Evolutionary conservation across 495 filamentous ascomycete genomes (phyloP).

Genomic region (Penicillium soppii): DNA sequence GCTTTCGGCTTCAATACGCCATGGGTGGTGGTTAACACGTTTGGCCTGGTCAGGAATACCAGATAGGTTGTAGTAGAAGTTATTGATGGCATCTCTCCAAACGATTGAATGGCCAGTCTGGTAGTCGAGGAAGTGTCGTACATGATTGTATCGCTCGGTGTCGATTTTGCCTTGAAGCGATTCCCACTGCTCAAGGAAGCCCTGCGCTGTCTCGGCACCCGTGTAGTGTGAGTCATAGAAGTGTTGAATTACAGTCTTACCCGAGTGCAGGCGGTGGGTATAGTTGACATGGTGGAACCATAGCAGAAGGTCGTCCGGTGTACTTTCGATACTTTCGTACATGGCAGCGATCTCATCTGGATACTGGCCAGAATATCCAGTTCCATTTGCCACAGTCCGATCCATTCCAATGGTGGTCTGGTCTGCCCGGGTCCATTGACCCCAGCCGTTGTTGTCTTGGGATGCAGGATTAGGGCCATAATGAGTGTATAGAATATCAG

Average conservation of each 20-base stretch:
- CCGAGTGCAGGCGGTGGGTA: conserved; percentile 60
- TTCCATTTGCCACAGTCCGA: conserved; percentile 65
- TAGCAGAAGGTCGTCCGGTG: conserved; percentile 66
- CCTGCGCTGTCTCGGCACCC: conserved; percentile 59
- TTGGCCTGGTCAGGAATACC: conserved; percentile 53
- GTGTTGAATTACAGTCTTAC: conserved; percentile 72
- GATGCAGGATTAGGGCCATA: conserved; percentile 66
- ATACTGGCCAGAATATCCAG: conserved; percentile 65
- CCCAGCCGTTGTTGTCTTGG: conserved; percentile 68
- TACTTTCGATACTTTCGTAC: conserved; percentile 62
- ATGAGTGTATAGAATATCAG: conserved; percentile 65
- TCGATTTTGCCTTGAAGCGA: conserved; percentile 57
- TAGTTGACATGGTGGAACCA: conserved; percentile 79
- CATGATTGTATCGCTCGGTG: conserved; percentile 57
- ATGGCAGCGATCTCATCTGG: conserved; percentile 53
- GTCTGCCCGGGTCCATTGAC: conserved; percentile 72
- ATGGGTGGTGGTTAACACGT: conserved; percentile 58
- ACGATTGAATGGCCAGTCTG: conserved; percentile 69
- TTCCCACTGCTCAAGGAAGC: conserved; percentile 54
- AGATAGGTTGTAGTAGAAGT: conserved; percentile 61
- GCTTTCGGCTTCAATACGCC: conserved; percentile 63
- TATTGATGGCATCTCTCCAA: conserved; percentile 64
- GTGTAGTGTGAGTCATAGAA: conserved; percentile 72
- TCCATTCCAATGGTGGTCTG: conserved; percentile 65
- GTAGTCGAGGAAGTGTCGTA: conserved; percentile 56